Base-by-base conservation (phyloP, 495 filamentous ascomycete genomes). In the Tuber aestivum region DNA sequence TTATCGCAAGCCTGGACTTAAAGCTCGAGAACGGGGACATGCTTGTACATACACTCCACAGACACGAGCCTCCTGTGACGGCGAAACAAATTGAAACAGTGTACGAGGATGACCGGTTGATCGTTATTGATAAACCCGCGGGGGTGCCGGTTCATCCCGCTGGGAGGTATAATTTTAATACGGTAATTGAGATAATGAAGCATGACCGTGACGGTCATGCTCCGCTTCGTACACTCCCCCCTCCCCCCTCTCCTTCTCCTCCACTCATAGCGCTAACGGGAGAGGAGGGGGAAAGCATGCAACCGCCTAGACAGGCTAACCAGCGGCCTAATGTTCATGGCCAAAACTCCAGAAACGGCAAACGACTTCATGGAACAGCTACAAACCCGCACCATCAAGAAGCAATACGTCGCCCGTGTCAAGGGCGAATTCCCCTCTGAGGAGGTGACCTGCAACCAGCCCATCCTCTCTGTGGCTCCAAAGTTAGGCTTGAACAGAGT, bases 261-360 rank as follows among this genome's bases (percentile, higher is more conserved):
- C 7, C 18, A 35, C 10, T 40, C 18, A 23, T 42, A 3, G 38
- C 70, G 35, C 14, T 14, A 61, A 10, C 21, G 41, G 41, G 18
- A 23, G 40, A 20, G 20, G 8, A 12, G 14, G 40, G 20, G 8
- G 10, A 16, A 61, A 82, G 91, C 96, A 1, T 97, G 94, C 85
- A 97, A 99, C 81, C 88, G 95, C 48, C 89, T 99, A n/a, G 95
- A 99, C 82, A 87, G 95, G 69, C 84, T 99, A 75, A 99, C 95
- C 0, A 96, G 93, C 70, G 95, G 95, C 38, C 90, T 99, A 77
- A 99, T 99, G 95, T 99, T 99, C 84, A 91, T 98, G 74, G 95
- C 91, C 18, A 98, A 98, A 82, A 86, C 91, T 70, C 85, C 90
- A 69, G 89, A 91, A 82, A 93, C 92, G 0, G 94, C 95, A 3